Evolutionary conservation across 768 basidiomycete genomes (phyloP), one percentile per base, ranked within the genome.

Genomic region (Lactarius sanguifluus): DNA sequence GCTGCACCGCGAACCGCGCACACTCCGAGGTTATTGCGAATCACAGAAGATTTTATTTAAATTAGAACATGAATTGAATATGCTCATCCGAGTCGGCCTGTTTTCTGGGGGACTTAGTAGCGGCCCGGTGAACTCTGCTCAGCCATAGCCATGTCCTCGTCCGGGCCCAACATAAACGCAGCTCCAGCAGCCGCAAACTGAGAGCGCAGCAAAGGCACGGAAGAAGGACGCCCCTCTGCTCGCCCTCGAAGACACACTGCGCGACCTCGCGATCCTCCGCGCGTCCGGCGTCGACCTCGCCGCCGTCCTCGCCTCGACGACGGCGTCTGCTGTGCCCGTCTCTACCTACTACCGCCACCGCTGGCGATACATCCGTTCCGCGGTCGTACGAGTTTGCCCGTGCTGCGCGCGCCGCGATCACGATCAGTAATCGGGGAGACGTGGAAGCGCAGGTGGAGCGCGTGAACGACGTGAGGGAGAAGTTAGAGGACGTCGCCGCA

Each of bases 181-280:
- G 23, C 25, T 25, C 5, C 47, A 50, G 47, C 47, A 23, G 23
- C 47, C 5, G 12, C 47, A 25, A 52, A 52, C 5, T 12, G 23
- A 50, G 12, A 13, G 12, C 12, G 0, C 25, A 25, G 25, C 5
- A 52, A 57, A 45, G 18, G 55, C 36, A 6, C 57, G 25, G 47
- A 38, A 18, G n/a, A 56, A 64, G 30, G 58, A 32, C 9, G 61
- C 61, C 25, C 69, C 85, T 66, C 82, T 85, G 15, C 79, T 92
- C 50, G 78, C 85, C 8, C 80, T 91, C 36, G 75, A 79, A 65
- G 82, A 85, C 64, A 86, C 85, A 8, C 80, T 92, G 43, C 86
- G 82, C 15, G 91, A 93, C 75, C 83, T 93, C 28, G 90, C 91
- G 6, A 75, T 90, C 38, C 77, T 92, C 23, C 84, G 88, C 34